Evolutionary conservation across 495 filamentous ascomycete species (phyloP), one percentile per base, ranked within the genome.

Genomic region (Cladorrhinum samala): DNA sequence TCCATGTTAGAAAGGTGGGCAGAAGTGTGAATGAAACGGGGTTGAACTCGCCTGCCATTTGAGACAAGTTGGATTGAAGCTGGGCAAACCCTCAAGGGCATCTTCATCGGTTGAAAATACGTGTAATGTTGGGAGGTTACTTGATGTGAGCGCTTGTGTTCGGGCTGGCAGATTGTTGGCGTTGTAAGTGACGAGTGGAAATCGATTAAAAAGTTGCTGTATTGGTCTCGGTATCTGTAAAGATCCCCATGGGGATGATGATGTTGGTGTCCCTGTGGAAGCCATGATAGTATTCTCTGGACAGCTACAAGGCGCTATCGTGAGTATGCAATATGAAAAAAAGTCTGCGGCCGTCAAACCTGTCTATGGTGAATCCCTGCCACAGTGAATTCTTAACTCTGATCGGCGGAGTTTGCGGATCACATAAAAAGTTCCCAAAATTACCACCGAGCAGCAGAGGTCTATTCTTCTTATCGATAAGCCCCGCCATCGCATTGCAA

Each of bases 51-150:
- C 92, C 86, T 96, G 93, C 91, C 90, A 96, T 72, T 92, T 96
- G 56, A 98, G 76, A 76, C 93, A 98, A 58, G 81, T 81, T 2
- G 93, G 93, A 70, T 97, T 96, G 73, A 88, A 96, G 46, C 87
- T 92, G 18, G 90, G 89, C 20, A 74, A 67, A 11, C 84, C 86
- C 27, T 62, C 59, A 21, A 67, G 63, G 18, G 85, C 89, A 54
- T 84, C 86, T 21, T 75, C 69, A 1, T 83, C 77, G 11, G 82
- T 82, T 46, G 79, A 79, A 68, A 96, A 97, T 27, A 95, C 73
- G 64, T 91, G 91, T 14, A 98, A 74, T 30, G 80, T 79, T 55
- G 81, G 77, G 14, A 74, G 58, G 27, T 86, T 74, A 51, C 73
- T 62, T n/a, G 72, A 56, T 27, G 70, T 68, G 20, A 68, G 50